A percentile compares a stretch with the other conserved stretches of the same genome.
phyloP scores from a whole-genome alignment of 805 yeast species.

The Yarrowia sp. region DNA sequence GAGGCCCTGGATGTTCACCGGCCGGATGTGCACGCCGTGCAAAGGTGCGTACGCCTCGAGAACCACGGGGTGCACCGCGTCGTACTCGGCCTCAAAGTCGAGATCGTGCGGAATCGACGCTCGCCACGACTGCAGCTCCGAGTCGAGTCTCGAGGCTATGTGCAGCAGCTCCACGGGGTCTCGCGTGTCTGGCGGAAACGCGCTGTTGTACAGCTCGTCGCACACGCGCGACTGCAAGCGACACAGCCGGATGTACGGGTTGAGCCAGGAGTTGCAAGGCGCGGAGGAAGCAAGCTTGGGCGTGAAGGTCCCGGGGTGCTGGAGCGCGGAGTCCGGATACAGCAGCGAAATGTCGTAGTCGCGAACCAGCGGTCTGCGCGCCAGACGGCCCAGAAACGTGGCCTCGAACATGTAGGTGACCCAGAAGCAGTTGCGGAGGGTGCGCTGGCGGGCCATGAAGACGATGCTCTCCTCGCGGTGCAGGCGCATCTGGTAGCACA shows the following conservation, averaged over 20 bases:
- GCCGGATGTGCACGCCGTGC: not conserved
- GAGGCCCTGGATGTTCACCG: not conserved
- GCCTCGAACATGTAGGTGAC: slow-evolving; percentile 15
- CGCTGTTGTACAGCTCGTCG: slow-evolving; percentile 8
- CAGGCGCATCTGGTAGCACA: slow-evolving; percentile 14
- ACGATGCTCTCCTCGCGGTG: not conserved
- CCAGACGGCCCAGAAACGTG: not conserved
- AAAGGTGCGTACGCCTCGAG: slow-evolving; percentile 5
- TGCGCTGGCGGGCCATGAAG: not conserved
- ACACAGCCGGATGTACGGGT: not conserved
- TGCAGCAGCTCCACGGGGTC: not conserved
- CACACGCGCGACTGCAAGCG: not conserved
- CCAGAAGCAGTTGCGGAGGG: slow-evolving; percentile 18
- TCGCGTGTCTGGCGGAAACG: not conserved
- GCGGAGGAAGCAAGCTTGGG: not conserved
- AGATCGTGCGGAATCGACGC: not conserved
- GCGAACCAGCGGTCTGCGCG: not conserved
- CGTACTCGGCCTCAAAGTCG: slow-evolving; percentile 11
- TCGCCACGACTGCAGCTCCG: slow-evolving; percentile 7
- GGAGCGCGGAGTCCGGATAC: not conserved
- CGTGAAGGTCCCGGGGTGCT: not conserved
- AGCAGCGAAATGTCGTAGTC: not conserved
- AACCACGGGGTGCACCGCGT: slow-evolving; percentile 4
- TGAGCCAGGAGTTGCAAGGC: slow-evolving; percentile 11
- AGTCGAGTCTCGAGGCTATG: not conserved